Evolutionary conservation across 371 early-diverging fungal species (phyloP).

Genomic region (Lichtheimia hyalospora): DNA sequence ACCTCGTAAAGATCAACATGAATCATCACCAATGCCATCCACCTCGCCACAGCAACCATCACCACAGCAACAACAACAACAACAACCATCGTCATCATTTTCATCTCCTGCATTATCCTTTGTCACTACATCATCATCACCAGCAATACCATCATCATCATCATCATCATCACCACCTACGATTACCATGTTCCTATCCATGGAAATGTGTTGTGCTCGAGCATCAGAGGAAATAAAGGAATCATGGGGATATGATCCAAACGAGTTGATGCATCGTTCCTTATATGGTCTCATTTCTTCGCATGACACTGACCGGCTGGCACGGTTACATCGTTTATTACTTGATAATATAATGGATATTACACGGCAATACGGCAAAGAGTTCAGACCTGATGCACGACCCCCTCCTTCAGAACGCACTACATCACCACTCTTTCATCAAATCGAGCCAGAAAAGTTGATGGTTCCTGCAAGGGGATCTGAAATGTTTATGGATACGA

Average conservation of each 20-base stretch:
- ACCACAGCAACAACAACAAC: neutral
- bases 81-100: neutral
- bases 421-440: conserved; percentile 29
- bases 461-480: conserved; percentile 22
- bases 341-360: conserved; percentile 39
- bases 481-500: conserved; percentile 36
- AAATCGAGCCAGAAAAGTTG: conserved; percentile 28
- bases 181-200: conserved; percentile 40
- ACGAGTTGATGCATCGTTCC: conserved; percentile 46
- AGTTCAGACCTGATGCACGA: conserved; percentile 7
- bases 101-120: too few species aligned
- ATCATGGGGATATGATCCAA: conserved; percentile 50
- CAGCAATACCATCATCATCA: neutral
- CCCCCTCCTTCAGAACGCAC: conserved; percentile 37
- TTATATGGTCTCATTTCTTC: conserved; percentile 41
- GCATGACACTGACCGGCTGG: conserved; percentile 35
- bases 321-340: conserved; percentile 33
- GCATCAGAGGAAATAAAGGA: conserved; percentile 47
- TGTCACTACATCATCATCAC: neutral
- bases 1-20: neutral
- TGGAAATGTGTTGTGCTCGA: conserved; percentile 52
- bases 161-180: neutral
- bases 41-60: neutral
- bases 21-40: neutral
- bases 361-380: conserved; percentile 8